Evolutionary conservation across 2,329 filamentous ascomycete genomes (phyloP), one percentile per base, ranked within the genome.

Genomic region (Pseudopyrenochaeta lycopersici): DNA sequence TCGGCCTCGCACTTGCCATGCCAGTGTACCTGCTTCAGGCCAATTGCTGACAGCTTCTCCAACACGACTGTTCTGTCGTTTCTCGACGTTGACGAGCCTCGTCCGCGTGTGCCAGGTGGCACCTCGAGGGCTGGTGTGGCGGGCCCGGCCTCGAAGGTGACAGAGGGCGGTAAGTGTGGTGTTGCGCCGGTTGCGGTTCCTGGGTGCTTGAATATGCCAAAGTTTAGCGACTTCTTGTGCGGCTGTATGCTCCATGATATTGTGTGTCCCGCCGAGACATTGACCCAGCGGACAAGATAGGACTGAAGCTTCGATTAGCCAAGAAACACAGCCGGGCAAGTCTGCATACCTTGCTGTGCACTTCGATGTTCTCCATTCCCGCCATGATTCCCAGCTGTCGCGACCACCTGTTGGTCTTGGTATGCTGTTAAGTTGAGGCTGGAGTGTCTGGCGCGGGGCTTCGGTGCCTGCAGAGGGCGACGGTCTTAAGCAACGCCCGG

Each of bases 221-320:
- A 97, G 79, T 98, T 97, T 77, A 99, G 90, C 54, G 94, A 97
- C 80, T 97, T 98, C 81, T 96, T 98, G 77, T 98, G 92, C 38
- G 95, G 95, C 73, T 98, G 93, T 33, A 99, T 87, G 71, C 92
- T 97, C 95, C 95, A 99, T 14, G 93, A 97, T 67, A 99, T 92
- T 45, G 93, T 97, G 76, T 97, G 89, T 48, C 90, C 90, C 60
- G 92, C 88, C 50, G 92, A 88, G 65, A 97, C 94, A 73, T 92
- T 90, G 66, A 97, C 91, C 94, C 95, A 99, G 72, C 95, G 92
- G 52, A 99, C 91, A 67, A 99, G 92, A 79, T 99, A 99, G 61
- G 92, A 97, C 95, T 98, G 62, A 17, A 39, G 48, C 47, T 39
- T 53, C 49, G 62, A 48, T 70, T 57, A 68, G 60, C 52, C 52